These are phyloP conservation scores for Hypoxylon sp. DNA, from an alignment of 2,329 filamentous ascomycete genomes.

Conservation along the genomic window DNA sequence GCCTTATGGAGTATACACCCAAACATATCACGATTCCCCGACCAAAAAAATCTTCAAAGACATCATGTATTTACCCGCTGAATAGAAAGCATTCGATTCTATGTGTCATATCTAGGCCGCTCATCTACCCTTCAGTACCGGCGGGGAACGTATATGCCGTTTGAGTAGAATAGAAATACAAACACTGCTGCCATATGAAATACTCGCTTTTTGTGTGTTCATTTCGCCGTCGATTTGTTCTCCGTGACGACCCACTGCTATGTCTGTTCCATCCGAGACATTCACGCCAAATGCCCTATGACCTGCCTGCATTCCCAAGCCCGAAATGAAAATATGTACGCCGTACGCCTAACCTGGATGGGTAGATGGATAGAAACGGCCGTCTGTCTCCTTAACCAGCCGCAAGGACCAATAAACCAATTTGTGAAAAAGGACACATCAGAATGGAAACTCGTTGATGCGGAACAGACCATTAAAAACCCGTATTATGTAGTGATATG, in stretches of 20 bases:
- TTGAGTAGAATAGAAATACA: conserved; percentile 42
- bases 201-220: conserved; percentile 37
- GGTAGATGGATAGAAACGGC: conserved; percentile 19
- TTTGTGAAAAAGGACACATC: conserved; percentile 36
- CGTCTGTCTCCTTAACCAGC: conserved; percentile 22
- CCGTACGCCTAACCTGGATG: conserved; percentile 36
- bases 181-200: conserved; percentile 25
- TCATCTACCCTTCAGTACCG: conserved; percentile 45
- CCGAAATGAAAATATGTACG: conserved; percentile 9
- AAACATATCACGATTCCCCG: not conserved
- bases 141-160: conserved; percentile 35
- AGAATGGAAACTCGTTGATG: conserved; percentile 37
- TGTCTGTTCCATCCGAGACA: conserved; percentile 29
- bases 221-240: conserved; percentile 34
- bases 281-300: conserved; percentile 38
- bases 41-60: not conserved
- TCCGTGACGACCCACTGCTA: conserved; percentile 27
- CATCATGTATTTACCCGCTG: conserved; percentile 1
- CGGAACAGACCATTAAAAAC: conserved; percentile 39
- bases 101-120: conserved; percentile 46
- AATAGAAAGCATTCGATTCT: conserved; percentile 42
- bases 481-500: conserved; percentile 39
- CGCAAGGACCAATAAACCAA: conserved; percentile 35
- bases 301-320: conserved; percentile 27
- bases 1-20: not conserved